Evolutionary conservation across 108 stramenopile genomes (phyloP).

Genomic region (Stephanodiscus triporus): DNA sequence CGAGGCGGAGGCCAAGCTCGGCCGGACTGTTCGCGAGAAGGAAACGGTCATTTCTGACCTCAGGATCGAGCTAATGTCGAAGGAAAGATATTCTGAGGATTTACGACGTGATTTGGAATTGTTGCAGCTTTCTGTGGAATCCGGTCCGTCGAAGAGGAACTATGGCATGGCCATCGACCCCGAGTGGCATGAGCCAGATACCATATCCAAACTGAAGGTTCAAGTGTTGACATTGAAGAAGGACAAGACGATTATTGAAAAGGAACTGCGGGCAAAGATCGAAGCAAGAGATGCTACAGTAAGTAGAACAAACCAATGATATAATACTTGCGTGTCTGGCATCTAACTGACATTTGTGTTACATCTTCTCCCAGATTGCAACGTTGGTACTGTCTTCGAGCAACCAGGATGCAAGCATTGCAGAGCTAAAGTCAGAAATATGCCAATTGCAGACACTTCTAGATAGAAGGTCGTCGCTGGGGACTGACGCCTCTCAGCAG

Average conservation of each 20-base stretch:
- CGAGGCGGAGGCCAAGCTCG: slow-evolving; percentile 27
- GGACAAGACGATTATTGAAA: slow-evolving; percentile 43
- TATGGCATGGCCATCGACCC: slow-evolving; percentile 41
- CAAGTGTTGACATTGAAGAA: slow-evolving; percentile 27
- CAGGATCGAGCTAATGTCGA: slow-evolving; percentile 31
- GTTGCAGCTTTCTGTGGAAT: slow-evolving; percentile 20
- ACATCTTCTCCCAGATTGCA: slow-evolving; percentile 42
- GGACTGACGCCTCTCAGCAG: slow-evolving; percentile 27
- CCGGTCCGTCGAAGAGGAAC: slow-evolving; percentile 13
- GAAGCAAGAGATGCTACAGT: slow-evolving; percentile 71
- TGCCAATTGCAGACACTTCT: slow-evolving; percentile 39
- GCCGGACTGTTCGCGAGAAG: slow-evolving; percentile 37
- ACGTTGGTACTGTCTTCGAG: slow-evolving; percentile 69
- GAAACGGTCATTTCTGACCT: slow-evolving; percentile 44
- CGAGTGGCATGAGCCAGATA: slow-evolving; percentile 31
- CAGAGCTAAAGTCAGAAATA: slow-evolving; percentile 50
- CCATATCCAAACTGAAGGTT: slow-evolving; percentile 35
- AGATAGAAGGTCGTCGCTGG: slow-evolving; percentile 39
- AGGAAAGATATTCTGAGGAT: slow-evolving; percentile 29
- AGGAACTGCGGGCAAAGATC: slow-evolving; percentile 42
- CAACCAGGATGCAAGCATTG: slow-evolving; percentile 59
- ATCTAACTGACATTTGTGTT: not conserved
- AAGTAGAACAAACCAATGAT: not conserved
- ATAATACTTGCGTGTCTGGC: not conserved
- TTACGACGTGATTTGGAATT: slow-evolving; percentile 28